Evolutionary conservation across 371 early-diverging fungal species (phyloP).

Genomic region (Syncephalis fuscata): DNA sequence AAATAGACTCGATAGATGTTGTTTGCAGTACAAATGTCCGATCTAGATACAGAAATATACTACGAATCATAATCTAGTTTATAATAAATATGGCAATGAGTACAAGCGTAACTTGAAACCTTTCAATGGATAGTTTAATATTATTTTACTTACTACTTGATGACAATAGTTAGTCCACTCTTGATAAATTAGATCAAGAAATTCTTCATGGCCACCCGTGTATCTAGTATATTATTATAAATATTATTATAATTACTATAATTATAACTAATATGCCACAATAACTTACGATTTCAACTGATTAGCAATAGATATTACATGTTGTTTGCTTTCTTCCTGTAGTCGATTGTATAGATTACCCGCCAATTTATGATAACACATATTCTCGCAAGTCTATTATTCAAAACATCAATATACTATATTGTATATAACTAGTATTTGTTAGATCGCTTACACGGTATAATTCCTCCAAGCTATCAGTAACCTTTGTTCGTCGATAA

Average conservation of each 20-base stretch:
- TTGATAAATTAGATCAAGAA: slow-evolving; percentile 29
- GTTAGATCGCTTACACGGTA: slow-evolving; percentile 35
- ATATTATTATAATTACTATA: slow-evolving; percentile 6
- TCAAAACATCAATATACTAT: too few species aligned
- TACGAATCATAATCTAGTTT: slow-evolving; percentile 43
- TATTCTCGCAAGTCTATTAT: slow-evolving; percentile 51
- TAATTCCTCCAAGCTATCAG: slow-evolving; percentile 64
- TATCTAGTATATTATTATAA: slow-evolving; percentile 10
- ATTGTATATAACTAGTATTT: too few species aligned
- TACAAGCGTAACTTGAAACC: neutral
- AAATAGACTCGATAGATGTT: slow-evolving; percentile 42
- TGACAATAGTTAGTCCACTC: slow-evolving; percentile 49
- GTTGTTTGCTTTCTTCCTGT: slow-evolving; percentile 28
- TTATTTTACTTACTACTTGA: slow-evolving; percentile 25
- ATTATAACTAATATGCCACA: slow-evolving; percentile 1
- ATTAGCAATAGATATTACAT: slow-evolving; percentile 18
- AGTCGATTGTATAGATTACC: slow-evolving; percentile 39
- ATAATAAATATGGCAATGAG: neutral
- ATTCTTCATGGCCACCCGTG: slow-evolving; percentile 15
- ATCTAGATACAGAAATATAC: slow-evolving; percentile 81
- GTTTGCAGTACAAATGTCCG: slow-evolving; percentile 71
- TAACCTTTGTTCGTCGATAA: slow-evolving; percentile 29
- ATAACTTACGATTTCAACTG: slow-evolving; percentile 12
- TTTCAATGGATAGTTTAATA: neutral
- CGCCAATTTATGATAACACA: slow-evolving; percentile 63